Percentiles rank a stretch among this genome's conserved stretches.
Evolutionary conservation across 2,329 filamentous ascomycete species (phyloP).

Genomic region (Fusarium sp.): DNA sequence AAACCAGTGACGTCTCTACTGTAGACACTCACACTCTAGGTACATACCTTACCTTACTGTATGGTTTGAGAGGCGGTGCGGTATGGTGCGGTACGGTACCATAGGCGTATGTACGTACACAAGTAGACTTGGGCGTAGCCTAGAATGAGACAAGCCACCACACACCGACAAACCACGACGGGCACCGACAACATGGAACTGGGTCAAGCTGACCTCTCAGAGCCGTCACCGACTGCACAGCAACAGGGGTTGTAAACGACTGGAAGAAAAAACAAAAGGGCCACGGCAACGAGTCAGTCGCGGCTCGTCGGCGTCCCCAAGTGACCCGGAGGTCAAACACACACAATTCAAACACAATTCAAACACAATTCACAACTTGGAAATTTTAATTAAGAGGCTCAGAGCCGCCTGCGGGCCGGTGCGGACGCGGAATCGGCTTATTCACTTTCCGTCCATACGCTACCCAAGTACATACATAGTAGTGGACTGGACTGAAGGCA

Average conservation of each 20-base stretch:
- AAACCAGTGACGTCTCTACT: background rate
- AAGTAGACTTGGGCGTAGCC: background rate
- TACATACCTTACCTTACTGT: background rate
- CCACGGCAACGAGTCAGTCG: conserved; percentile 32
- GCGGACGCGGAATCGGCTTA: conserved; percentile 35
- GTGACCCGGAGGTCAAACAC: background rate
- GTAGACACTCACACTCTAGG: background rate
- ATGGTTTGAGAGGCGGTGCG: background rate
- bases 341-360: background rate
- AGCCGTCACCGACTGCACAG: conserved; percentile 1
- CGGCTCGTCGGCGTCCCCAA: conserved; percentile 1
- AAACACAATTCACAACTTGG: background rate
- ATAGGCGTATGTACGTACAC: background rate
- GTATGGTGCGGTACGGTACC: background rate
- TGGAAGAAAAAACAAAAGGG: conserved; percentile 19
- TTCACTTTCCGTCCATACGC: conserved; percentile 28
- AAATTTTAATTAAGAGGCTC: background rate
- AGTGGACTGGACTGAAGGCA: background rate
- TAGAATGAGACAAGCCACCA: conserved; percentile 27
- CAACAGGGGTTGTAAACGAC: background rate
- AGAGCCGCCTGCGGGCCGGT: conserved; percentile 32
- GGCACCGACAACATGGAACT: conserved; percentile 45
- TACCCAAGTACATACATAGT: background rate
- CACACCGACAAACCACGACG: conserved; percentile 25
- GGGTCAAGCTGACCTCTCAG: conserved; percentile 39